These are phyloP conservation scores for Aspergillus unguis DNA, from an alignment of 2,329 filamentous ascomycete genomes.

Conservation along the genomic window DNA sequence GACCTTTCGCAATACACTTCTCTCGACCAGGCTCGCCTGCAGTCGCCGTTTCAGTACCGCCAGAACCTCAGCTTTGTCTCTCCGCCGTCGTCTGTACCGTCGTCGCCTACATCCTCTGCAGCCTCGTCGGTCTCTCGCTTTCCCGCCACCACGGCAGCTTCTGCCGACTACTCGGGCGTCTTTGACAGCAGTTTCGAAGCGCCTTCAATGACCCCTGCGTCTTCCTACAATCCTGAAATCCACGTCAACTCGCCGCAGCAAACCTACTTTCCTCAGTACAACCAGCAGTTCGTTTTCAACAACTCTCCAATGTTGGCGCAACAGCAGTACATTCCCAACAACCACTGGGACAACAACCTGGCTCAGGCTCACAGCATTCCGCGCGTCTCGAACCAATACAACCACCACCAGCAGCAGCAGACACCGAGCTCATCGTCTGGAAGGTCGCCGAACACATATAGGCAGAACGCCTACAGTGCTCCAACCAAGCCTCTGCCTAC, in stretches of 20 bases:
- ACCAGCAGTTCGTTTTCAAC: slow-evolving; percentile 24
- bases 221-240: slow-evolving; percentile 38
- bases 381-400: slow-evolving; percentile 14
- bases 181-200: slow-evolving; percentile 34
- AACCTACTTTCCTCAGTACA: slow-evolving; percentile 31
- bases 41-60: slow-evolving; percentile 35
- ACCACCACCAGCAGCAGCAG: slow-evolving; percentile 33
- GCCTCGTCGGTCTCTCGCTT: slow-evolving; percentile 30
- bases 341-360: slow-evolving; percentile 36
- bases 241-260: slow-evolving; percentile 25
- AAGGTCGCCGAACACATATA: slow-evolving; percentile 40
- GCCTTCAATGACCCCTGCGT: slow-evolving; percentile 40
- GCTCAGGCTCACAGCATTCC: slow-evolving; percentile 30
- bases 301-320: slow-evolving; percentile 41
- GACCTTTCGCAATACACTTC: slow-evolving; percentile 26
- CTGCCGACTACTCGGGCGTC: slow-evolving; percentile 23
- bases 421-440: slow-evolving; percentile 45
- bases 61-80: slow-evolving; percentile 31
- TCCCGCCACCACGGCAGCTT: slow-evolving; percentile 27
- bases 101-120: slow-evolving; percentile 35
- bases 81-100: slow-evolving; percentile 37
- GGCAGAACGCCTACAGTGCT: slow-evolving; percentile 32
- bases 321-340: slow-evolving; percentile 35
- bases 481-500: slow-evolving; percentile 55
- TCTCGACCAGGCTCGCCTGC: slow-evolving; percentile 26